Evolutionary conservation across 2,329 filamentous ascomycete genomes (phyloP).

Genomic region (Penicillium sp.): DNA sequence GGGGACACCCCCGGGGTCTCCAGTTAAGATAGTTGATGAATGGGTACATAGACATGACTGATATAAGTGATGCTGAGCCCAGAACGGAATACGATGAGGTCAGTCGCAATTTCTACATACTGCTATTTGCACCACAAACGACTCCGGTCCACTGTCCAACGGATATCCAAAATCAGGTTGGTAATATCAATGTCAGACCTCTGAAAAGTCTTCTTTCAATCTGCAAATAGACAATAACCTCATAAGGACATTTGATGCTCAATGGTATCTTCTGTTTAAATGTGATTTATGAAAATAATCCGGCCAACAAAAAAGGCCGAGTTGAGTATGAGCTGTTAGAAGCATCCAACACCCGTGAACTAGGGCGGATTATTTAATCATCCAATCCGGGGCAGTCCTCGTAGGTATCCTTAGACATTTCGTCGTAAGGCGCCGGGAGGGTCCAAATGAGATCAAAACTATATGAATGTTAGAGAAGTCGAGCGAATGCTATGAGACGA

Average conservation of each 20-base stretch:
- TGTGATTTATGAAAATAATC: not conserved
- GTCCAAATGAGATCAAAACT: slow-evolving; percentile 59
- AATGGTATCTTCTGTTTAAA: not conserved
- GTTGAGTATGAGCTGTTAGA: not conserved
- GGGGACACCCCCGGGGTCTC: too few species aligned
- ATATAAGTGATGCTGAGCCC: not conserved
- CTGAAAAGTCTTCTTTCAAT: not conserved
- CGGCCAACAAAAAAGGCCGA: not conserved
- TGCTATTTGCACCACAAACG: not conserved
- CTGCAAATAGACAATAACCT: not conserved
- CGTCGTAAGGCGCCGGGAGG: slow-evolving; percentile 50
- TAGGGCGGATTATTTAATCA: not conserved
- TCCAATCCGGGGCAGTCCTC: slow-evolving; percentile 58
- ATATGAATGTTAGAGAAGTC: not conserved
- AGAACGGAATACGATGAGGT: not conserved
- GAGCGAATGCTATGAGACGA: not conserved
- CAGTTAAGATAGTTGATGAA: too few species aligned
- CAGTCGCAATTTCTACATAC: not conserved
- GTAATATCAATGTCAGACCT: not conserved
- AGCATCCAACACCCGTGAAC: too few species aligned
- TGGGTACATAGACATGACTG: not conserved
- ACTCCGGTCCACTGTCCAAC: too few species aligned
- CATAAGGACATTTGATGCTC: not conserved
- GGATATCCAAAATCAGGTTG: not conserved
- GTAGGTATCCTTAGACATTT: slow-evolving; percentile 46